These are phyloP conservation scores for Emmonsia crescens DNA, from an alignment of 2,329 filamentous ascomycete genomes.

Conservation along the genomic window DNA sequence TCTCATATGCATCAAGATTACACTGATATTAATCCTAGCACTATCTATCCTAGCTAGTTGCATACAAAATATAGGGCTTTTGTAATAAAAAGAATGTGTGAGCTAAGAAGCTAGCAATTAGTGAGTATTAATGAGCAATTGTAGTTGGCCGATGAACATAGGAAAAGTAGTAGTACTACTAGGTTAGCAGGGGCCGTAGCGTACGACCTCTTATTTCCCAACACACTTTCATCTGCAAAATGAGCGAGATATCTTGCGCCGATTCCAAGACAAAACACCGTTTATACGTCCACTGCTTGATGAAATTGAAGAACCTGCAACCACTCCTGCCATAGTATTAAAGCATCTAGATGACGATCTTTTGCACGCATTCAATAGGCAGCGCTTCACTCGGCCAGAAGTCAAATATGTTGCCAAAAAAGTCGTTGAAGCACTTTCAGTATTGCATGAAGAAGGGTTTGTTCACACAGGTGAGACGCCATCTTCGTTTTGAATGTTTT, in stretches of 20 bases:
- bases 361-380: conserved; percentile 2
- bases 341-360: conserved; percentile 15
- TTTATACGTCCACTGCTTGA: conserved; percentile 13
- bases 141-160: too few species aligned
- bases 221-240: conserved; percentile 10
- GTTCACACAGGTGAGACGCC: conserved; percentile 14
- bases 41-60: too few species aligned
- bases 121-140: too few species aligned
- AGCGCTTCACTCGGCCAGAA: conserved; percentile 11
- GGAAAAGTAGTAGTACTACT: too few species aligned
- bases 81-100: too few species aligned
- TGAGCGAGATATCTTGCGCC: conserved; percentile 11
- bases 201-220: too few species aligned
- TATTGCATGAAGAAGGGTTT: conserved; percentile 14
- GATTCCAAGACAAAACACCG: conserved; percentile 9
- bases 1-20: too few species aligned
- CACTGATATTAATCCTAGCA: too few species aligned
- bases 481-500: background rate
- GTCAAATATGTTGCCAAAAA: conserved; percentile 13
- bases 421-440: conserved; percentile 11
- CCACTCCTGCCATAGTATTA: conserved; percentile 12
- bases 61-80: too few species aligned
- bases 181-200: too few species aligned
- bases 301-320: conserved; percentile 8
- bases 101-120: too few species aligned